A percentile compares a stretch with the other conserved stretches of the same genome.
phyloP scores from a whole-genome alignment of 2,329 filamentous ascomycete genomes.

The Fusarium dlaminii region DNA sequence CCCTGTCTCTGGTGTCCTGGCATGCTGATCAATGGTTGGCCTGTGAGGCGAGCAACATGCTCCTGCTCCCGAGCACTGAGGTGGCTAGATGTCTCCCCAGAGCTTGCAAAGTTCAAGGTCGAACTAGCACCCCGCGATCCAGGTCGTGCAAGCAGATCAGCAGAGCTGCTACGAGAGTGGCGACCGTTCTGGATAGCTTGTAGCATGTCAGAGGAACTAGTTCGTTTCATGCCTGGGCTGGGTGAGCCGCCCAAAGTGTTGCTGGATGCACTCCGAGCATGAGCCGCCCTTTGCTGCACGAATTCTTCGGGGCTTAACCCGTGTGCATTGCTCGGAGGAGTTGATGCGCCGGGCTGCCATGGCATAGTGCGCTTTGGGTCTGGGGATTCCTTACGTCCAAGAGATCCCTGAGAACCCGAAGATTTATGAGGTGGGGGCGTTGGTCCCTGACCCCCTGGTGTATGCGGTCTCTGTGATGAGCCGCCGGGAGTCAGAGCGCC shows the following conservation, averaged over 20 bases:
- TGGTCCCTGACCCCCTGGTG: slow-evolving; percentile 44
- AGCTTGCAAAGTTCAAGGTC: slow-evolving; percentile 58
- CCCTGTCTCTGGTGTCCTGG: slow-evolving; percentile 61
- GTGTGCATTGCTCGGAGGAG: slow-evolving; percentile 58
- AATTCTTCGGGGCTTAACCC: slow-evolving; percentile 81
- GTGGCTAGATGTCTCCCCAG: slow-evolving; percentile 57
- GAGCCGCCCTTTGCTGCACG: slow-evolving; percentile 78
- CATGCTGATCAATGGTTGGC: slow-evolving; percentile 78
- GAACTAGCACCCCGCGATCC: slow-evolving; percentile 67
- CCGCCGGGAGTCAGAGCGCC: slow-evolving; percentile 20
- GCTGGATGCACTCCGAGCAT: slow-evolving; percentile 68
- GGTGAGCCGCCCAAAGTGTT: slow-evolving; percentile 50
- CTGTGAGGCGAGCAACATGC: slow-evolving; percentile 84
- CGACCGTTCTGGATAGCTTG: slow-evolving; percentile 27
- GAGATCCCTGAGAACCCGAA: slow-evolving; percentile 42
- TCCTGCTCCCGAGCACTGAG: slow-evolving; percentile 91
- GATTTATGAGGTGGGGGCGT: slow-evolving; percentile 37
- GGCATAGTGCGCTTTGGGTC: slow-evolving; percentile 72
- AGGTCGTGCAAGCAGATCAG: slow-evolving; percentile 60
- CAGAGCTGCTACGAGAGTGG: slow-evolving; percentile 56
- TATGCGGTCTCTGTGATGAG: slow-evolving; percentile 44
- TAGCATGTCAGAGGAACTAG: slow-evolving; percentile 53
- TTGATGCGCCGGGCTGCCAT: slow-evolving; percentile 79
- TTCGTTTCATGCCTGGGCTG: slow-evolving; percentile 50
- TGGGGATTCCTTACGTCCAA: slow-evolving; percentile 59